Base-by-base conservation (phyloP, 306 rosid species). In the Cicer arietinum region DNA sequence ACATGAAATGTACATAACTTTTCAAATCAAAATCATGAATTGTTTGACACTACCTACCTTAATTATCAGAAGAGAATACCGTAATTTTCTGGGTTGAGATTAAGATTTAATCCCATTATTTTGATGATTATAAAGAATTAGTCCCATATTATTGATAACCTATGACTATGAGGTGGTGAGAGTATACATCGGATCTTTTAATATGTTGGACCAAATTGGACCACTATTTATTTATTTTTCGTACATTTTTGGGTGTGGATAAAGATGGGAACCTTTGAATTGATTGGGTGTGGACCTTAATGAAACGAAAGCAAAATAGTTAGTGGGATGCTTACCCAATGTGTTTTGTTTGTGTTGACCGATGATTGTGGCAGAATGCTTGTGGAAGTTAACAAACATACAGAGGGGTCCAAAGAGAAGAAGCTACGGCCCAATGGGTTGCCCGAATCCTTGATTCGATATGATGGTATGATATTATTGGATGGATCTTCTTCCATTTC, bases 351-450 rank as follows among this genome's bases (percentile, higher is more conserved):
- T 66, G 39, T 53, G 6, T 48, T 25, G 35, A 5, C 0, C 35
- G 35, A n/a, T 54, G 67, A 42, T 62, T 75, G 48, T 51, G 61
- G 70, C 85, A 92, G 98, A 80, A 92, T 92, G 98, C 89, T 50
- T 84, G 96, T 92, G 86, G 98, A 92, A 69, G 98, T 92, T 59
- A 92, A 96, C 83, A 90, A 92, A 85, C 98, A 92, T 44, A 92
- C 98, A 0, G 98, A 92, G 81, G 96, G 96, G 75, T 74, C 86
- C 86, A 92, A 89, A 83, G 98, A 92, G 73, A 92, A 90, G 85
- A 82, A 60, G 78, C 61, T 92, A 60, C 98, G 98, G 65, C 98
- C 98, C 45, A 92, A 92, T 86, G 98, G 98, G 48, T 82, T 90
- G 86, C 96, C 96, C 0, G 98, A 86, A 52, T 92, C 98, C 54